Conservation (phyloP, 768 basidiomycete species). For the Candolleomyces efflorescens region DNA sequence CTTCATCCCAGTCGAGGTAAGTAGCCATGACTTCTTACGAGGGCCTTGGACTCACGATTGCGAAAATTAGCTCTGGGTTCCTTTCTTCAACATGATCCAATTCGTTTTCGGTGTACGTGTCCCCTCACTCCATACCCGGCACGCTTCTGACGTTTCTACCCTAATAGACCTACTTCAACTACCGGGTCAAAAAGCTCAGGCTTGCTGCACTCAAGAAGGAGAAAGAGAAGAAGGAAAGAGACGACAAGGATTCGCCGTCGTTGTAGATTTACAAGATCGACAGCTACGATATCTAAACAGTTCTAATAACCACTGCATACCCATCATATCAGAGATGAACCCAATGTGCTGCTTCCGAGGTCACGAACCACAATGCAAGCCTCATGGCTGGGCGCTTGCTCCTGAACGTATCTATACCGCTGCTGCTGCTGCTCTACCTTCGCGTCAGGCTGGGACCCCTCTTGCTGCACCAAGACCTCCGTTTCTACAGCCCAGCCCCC, state of each 20-base stretch:
- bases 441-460: not conserved
- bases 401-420: conserved; percentile 33
- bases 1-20: conserved; percentile 72
- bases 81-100: conserved; percentile 78
- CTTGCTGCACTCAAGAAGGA: conserved; percentile 51
- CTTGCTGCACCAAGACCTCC: conserved; percentile 15
- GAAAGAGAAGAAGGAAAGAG: conserved; percentile 31
- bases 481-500: conserved; percentile 69
- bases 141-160: conserved; percentile 1
- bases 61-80: conserved; percentile 69
- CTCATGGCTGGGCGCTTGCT: conserved; percentile 21
- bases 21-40: conserved; percentile 11
- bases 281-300: not conserved
- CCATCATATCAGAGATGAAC: not conserved
- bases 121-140: not conserved
- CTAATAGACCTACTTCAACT: conserved; percentile 66
- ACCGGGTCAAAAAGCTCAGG: conserved; percentile 60
- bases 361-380: conserved; percentile 30
- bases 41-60: conserved; percentile 4
- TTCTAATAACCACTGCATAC: not conserved
- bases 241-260: conserved; percentile 16
- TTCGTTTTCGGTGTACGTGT: conserved; percentile 70
- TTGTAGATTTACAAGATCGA: not conserved
- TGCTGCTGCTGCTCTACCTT: conserved; percentile 6
- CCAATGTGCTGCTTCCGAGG: conserved; percentile 13